These are phyloP conservation scores for Dioscorea alata DNA, from an alignment of 106 monocot genomes.

Conservation along the genomic window DNA sequence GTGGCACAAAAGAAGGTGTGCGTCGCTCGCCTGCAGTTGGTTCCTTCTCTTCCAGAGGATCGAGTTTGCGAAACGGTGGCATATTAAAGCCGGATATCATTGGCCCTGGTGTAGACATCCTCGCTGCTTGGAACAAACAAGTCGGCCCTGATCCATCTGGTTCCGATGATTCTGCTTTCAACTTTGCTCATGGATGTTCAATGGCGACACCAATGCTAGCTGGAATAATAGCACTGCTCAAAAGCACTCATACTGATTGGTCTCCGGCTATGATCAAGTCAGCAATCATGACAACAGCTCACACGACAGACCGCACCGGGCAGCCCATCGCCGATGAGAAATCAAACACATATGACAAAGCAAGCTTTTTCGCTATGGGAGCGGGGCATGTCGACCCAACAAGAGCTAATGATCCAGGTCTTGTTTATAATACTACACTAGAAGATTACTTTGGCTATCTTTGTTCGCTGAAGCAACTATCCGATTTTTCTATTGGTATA, in stretches of 20 bases:
- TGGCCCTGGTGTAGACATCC: neutral
- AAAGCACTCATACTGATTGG: neutral
- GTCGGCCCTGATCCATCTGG: neutral
- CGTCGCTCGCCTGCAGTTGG: neutral
- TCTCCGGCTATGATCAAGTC: constrained; percentile 5
- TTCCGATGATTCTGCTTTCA: constrained; percentile 2
- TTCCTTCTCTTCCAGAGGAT: constrained; percentile 1
- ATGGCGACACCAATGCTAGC: neutral
- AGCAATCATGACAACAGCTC: constrained; percentile 6
- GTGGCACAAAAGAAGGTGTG: neutral
- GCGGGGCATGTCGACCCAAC: constrained; percentile 31
- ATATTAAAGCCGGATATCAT: constrained; percentile 10
- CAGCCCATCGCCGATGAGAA: neutral
- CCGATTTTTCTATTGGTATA: neutral
- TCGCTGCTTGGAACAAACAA: neutral
- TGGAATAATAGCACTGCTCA: neutral
- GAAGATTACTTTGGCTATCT: constrained; percentile 28
- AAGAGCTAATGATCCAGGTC: constrained; percentile 20
- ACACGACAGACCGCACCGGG: neutral
- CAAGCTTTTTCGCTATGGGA: constrained; percentile 21
- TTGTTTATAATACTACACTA: constrained; percentile 23
- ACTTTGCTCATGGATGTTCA: constrained; percentile 14
- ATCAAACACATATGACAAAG: neutral
- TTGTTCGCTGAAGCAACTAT: constrained; percentile 1
- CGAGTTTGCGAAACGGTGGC: neutral